These are phyloP conservation scores for Aurantiochytrium sp. DNA, from an alignment of 108 stramenopile genomes.

Conservation along the genomic window DNA sequence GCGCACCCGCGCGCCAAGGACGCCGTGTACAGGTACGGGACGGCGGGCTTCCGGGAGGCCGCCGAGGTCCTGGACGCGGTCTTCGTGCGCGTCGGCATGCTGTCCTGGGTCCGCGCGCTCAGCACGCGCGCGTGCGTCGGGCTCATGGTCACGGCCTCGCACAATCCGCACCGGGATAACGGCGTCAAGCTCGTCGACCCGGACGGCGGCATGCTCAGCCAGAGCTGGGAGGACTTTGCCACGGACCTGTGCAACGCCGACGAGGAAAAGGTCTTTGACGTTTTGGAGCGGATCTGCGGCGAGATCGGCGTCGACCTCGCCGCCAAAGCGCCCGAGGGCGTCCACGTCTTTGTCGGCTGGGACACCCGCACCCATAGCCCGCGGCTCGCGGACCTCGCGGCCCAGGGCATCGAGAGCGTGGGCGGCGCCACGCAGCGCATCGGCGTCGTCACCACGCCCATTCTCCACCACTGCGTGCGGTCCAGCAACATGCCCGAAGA, in stretches of 20 bases:
- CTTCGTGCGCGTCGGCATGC: conserved; percentile 50
- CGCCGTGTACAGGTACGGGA: conserved; percentile 43
- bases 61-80: conserved; percentile 46
- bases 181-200: conserved; percentile 82
- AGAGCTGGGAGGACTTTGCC: conserved; percentile 28
- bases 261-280: background rate
- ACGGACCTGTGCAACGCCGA: conserved; percentile 8
- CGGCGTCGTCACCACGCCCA: conserved; percentile 85
- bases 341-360: conserved; percentile 64
- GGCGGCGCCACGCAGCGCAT: conserved; percentile 67
- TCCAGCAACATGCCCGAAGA: conserved; percentile 55
- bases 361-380: conserved; percentile 81
- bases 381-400: conserved; percentile 54
- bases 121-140: conserved; percentile 51
- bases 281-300: background rate
- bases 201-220: conserved; percentile 36
- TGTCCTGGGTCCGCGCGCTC: conserved; percentile 43
- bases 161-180: conserved; percentile 87
- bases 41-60: conserved; percentile 51
- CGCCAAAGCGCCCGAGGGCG: conserved; percentile 24
- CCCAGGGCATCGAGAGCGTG: conserved; percentile 62
- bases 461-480: conserved; percentile 82
- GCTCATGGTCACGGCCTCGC: conserved; percentile 95
- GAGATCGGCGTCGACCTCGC: background rate
- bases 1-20: background rate